Percentiles rank a stretch among this genome's conserved stretches.
These are phyloP conservation scores for Entomortierella parvispora DNA, from an alignment of 192 early-diverging fungal genomes.

Conservation along the genomic window DNA sequence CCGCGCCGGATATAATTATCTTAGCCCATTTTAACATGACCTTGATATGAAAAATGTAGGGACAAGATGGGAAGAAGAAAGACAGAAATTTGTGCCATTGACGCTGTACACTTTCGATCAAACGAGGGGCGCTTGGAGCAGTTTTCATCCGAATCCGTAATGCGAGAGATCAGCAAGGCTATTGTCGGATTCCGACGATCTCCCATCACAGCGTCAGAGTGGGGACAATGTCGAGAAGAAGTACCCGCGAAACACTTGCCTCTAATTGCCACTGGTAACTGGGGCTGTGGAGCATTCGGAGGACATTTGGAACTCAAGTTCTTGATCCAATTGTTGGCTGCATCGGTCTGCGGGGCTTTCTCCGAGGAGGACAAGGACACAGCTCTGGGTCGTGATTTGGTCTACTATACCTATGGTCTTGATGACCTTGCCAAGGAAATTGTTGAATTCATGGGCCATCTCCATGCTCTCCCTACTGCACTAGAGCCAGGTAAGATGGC, in stretches of 20 bases:
- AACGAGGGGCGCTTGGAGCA: constrained; percentile 16
- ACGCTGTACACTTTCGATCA: constrained; percentile 33
- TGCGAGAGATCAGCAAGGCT: constrained; percentile 47
- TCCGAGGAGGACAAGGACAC: background rate
- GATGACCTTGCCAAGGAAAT: constrained; percentile 26
- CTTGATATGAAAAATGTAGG: background rate
- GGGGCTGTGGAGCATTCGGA: constrained; percentile 51
- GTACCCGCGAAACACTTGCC: background rate
- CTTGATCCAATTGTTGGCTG: constrained; percentile 42
- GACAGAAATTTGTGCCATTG: constrained; percentile 50
- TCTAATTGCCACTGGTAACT: constrained; percentile 44
- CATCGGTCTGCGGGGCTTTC: constrained; percentile 34
- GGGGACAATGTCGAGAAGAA: constrained; percentile 36
- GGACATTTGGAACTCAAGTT: constrained; percentile 45
- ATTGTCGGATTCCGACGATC: constrained; percentile 37
- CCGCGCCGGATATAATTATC: too few relatives aligned
- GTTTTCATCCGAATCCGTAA: constrained; percentile 11
- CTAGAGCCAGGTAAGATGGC: constrained; percentile 28
- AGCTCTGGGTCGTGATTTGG: constrained; percentile 15
- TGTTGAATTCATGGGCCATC: constrained; percentile 12
- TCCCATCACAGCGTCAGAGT: constrained; percentile 34
- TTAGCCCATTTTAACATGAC: too few relatives aligned
- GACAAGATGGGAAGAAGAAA: constrained; percentile 34
- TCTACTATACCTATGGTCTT: constrained; percentile 41
- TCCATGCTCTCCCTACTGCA: background rate